phyloP scores from a whole-genome alignment of 768 basidiomycete genomes.

The Pisolithus sp. region DNA sequence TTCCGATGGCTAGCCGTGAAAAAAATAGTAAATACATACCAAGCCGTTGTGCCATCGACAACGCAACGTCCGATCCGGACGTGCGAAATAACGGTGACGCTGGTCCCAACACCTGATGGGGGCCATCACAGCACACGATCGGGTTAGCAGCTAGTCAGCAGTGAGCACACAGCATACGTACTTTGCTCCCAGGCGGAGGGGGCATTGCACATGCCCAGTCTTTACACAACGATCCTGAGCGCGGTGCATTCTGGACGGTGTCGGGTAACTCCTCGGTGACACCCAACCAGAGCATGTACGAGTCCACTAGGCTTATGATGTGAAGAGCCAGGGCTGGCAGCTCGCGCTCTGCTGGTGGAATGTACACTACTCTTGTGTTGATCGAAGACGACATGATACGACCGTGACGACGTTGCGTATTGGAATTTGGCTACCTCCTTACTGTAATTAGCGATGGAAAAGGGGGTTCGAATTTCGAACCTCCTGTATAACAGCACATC shows the following conservation, averaged over 20 bases:
- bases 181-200: slow-evolving; percentile 19
- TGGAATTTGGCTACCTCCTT: not conserved
- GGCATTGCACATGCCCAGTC: slow-evolving; percentile 90
- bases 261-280: slow-evolving; percentile 42
- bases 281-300: slow-evolving; percentile 82
- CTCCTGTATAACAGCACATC: no score
- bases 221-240: slow-evolving; percentile 50
- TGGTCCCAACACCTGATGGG: slow-evolving; percentile 18
- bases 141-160: not conserved
- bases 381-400: slow-evolving; percentile 20
- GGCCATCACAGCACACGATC: not conserved
- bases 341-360: slow-evolving; percentile 44
- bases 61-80: slow-evolving; percentile 52
- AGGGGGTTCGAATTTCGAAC: not conserved
- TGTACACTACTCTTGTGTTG: slow-evolving; percentile 41
- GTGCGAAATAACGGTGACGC: slow-evolving; percentile 64
- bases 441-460: not conserved
- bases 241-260: slow-evolving; percentile 42
- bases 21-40: slow-evolving; percentile 41
- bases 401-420: no score
- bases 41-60: slow-evolving; percentile 74
- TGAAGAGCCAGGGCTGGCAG: slow-evolving; percentile 60
- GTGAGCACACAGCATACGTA: slow-evolving; percentile 10
- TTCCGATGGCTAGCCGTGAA: not conserved
- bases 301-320: slow-evolving; percentile 58